These are phyloP conservation scores for Dentipellis sp. DNA, from an alignment of 768 basidiomycete species.

Conservation along the genomic window DNA sequence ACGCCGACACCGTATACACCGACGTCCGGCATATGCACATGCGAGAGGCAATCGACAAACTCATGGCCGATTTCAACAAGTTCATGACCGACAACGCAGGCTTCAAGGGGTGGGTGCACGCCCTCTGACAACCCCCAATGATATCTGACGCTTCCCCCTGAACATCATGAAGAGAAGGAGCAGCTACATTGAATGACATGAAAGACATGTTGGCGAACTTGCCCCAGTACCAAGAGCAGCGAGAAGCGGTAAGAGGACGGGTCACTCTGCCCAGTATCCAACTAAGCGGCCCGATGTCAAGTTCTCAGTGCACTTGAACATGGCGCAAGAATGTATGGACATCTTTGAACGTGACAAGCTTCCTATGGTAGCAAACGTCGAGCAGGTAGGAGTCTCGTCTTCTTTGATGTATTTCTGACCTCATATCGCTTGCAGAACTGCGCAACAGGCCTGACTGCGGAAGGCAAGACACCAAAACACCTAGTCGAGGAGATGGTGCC, in stretches of 20 bases:
- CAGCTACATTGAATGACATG: conserved; percentile 91
- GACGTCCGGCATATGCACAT: conserved; percentile 96
- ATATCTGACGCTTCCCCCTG: not conserved
- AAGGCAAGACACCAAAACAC: conserved; percentile 91
- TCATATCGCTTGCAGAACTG: conserved; percentile 51
- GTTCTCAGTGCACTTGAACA: conserved; percentile 94
- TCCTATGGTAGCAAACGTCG: conserved; percentile 74
- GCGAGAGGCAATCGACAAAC: conserved; percentile 95
- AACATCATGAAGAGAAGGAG: conserved; percentile 47
- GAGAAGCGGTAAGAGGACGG: conserved; percentile 64
- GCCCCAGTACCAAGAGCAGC: conserved; percentile 90
- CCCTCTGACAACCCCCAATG: not conserved
- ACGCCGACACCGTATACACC: conserved; percentile 85
- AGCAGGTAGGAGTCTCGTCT: conserved; percentile 50
- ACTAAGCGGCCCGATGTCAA: conserved; percentile 21
- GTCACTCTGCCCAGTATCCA: not conserved
- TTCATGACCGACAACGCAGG: conserved; percentile 93
- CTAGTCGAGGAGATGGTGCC: conserved; percentile 99
- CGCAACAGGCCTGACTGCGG: conserved; percentile 83
- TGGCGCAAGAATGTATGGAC: conserved; percentile 97
- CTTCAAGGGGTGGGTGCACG: conserved; percentile 65
- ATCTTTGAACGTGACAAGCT: conserved; percentile 87
- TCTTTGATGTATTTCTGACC: not conserved
- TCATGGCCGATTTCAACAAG: conserved; percentile 93
- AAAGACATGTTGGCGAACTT: conserved; percentile 97